Percentiles rank a stretch among this genome's conserved stretches.
Conservation (phyloP, 2,329 filamentous ascomycete genomes). For the Herpomyces periplanetae region DNA sequence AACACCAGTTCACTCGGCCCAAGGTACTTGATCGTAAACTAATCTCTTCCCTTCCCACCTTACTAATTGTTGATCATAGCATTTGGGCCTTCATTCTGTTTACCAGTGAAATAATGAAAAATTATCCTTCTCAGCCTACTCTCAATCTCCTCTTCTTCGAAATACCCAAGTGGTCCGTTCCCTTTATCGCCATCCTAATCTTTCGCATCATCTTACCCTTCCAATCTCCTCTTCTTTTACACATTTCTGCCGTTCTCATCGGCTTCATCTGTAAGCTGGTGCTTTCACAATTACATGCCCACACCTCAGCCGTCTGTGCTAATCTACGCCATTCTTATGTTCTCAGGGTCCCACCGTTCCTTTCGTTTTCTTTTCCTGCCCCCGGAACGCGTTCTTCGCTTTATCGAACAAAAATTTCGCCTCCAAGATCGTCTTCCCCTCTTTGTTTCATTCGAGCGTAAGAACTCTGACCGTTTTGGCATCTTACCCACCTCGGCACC, state of each 20-base stretch:
- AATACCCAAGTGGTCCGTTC: slow-evolving; percentile 72
- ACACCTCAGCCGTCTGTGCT: background rate
- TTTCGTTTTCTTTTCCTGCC: slow-evolving; percentile 65
- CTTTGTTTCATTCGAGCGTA: slow-evolving; percentile 78
- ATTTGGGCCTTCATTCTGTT: slow-evolving; percentile 75
- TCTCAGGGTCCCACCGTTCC: slow-evolving; percentile 41
- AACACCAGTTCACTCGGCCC: slow-evolving; percentile 37
- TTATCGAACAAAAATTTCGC: slow-evolving; percentile 58
- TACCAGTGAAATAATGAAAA: slow-evolving; percentile 47
- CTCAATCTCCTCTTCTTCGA: slow-evolving; percentile 16
- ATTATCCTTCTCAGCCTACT: slow-evolving; percentile 11
- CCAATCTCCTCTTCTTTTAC: slow-evolving; percentile 49
- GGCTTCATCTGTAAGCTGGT: slow-evolving; percentile 38
- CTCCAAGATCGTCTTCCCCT: slow-evolving; percentile 46
- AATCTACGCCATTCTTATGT: slow-evolving; percentile 4
- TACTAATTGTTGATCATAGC: slow-evolving; percentile 10
- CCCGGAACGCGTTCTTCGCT: slow-evolving; percentile 50
- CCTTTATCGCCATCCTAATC: slow-evolving; percentile 32
- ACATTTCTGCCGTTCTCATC: slow-evolving; percentile 40
- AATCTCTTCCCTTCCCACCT: background rate
- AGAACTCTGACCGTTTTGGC: slow-evolving; percentile 70
- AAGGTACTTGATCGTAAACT: slow-evolving; percentile 24
- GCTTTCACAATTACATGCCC: too few species aligned
- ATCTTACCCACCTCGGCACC: slow-evolving; percentile 23
- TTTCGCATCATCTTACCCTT: slow-evolving; percentile 35